Percentiles rank a stretch among this genome's conserved stretches.
Evolutionary conservation across 345 rosid genomes (phyloP).

Genomic region (Triadica sebifera): DNA sequence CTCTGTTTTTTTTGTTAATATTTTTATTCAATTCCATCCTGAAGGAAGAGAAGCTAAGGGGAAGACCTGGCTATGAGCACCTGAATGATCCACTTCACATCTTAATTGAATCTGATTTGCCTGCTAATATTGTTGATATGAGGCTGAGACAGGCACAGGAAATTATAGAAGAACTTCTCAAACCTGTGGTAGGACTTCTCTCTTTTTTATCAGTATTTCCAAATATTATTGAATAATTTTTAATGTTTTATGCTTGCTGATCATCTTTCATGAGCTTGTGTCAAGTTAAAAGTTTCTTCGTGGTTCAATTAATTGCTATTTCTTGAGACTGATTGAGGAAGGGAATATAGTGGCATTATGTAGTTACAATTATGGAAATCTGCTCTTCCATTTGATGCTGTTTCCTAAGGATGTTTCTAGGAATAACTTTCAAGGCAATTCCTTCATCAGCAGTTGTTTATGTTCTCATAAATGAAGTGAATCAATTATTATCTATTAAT

Average conservation of each 20-base stretch:
- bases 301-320: neutral
- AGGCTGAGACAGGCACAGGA: slow-evolving; percentile 50
- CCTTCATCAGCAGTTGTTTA: too few relatives aligned
- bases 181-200: slow-evolving; percentile 69
- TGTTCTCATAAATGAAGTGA: neutral
- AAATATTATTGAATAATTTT: neutral
- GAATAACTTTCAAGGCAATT: neutral
- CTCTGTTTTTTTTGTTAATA: slow-evolving; percentile 14
- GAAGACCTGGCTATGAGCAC: slow-evolving; percentile 53
- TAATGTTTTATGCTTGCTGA: neutral
- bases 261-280: neutral
- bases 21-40: slow-evolving; percentile 4
- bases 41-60: slow-evolving; percentile 47
- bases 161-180: slow-evolving; percentile 84
- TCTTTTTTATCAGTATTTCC: slow-evolving; percentile 12
- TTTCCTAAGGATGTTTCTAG: neutral
- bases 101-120: slow-evolving; percentile 48
- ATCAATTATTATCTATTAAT: neutral
- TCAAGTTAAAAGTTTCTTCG: neutral
- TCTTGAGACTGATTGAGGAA: neutral
- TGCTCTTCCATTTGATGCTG: neutral
- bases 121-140: slow-evolving; percentile 46
- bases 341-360: neutral
- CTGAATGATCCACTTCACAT: slow-evolving; percentile 51
- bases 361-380: neutral